These are phyloP conservation scores for Cyclotella distinguenda DNA, from an alignment of 108 stramenopile species.

Conservation along the genomic window DNA sequence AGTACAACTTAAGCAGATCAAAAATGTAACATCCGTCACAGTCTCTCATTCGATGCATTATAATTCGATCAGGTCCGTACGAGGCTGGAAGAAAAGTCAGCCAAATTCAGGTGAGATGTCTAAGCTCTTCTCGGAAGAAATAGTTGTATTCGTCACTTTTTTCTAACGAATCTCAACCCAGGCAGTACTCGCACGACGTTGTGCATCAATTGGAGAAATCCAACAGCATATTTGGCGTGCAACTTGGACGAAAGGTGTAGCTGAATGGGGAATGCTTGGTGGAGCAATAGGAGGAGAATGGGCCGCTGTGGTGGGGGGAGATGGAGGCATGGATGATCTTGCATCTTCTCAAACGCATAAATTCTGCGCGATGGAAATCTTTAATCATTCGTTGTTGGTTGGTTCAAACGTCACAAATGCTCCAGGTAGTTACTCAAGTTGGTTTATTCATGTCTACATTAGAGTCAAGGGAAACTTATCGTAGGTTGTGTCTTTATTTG, in stretches of 20 bases:
- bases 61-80: constrained; percentile 36
- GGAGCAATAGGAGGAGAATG: constrained; percentile 70
- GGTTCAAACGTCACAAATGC: constrained; percentile 43
- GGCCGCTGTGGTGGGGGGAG: constrained; percentile 62
- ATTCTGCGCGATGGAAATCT: constrained; percentile 22
- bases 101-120: too few relatives aligned
- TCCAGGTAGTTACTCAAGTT: constrained; percentile 16
- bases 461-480: too few relatives aligned
- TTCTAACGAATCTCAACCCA: too few relatives aligned
- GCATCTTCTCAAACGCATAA: constrained; percentile 10
- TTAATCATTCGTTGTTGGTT: constrained; percentile 30
- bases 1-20: neutral
- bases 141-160: too few relatives aligned
- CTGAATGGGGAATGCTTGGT: constrained; percentile 82
- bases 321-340: constrained; percentile 50
- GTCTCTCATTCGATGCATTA: neutral
- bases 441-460: too few relatives aligned
- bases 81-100: constrained; percentile 72
- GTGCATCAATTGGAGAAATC: constrained; percentile 78
- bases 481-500: neutral
- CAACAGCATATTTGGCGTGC: constrained; percentile 35
- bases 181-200: constrained; percentile 78
- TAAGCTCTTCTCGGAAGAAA: too few relatives aligned
- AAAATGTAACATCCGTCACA: neutral
- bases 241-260: constrained; percentile 55